phyloP scores from a whole-genome alignment of 352 stramenopile species.

The Globisporangium polare region DNA sequence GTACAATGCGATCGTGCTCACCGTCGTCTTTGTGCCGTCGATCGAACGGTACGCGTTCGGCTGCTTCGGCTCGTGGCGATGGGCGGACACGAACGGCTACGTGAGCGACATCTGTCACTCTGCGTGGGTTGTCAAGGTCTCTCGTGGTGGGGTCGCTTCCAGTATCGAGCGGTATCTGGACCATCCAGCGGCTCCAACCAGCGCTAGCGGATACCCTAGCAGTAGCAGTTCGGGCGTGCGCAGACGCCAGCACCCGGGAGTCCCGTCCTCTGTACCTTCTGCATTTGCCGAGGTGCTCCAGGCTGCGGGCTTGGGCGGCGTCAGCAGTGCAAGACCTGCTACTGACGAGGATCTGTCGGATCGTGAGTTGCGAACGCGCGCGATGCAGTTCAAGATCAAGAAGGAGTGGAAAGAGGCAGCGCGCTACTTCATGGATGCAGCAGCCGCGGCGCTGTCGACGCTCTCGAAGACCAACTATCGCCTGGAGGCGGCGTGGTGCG shows the following conservation, averaged over 20 bases:
- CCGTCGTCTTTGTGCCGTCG: conserved; percentile 55
- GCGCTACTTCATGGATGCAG: conserved; percentile 47
- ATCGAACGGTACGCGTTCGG: conserved; percentile 66
- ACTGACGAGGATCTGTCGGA: conserved; percentile 31
- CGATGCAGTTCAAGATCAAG: conserved; percentile 65
- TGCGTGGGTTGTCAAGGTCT: conserved; percentile 43
- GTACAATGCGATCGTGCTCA: conserved; percentile 61
- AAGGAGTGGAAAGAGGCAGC: conserved; percentile 65
- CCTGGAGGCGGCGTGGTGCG: conserved; percentile 63
- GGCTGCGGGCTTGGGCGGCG: conserved; percentile 1
- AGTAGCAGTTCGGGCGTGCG: background rate
- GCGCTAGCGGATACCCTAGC: background rate
- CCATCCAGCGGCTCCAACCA: conserved; percentile 1
- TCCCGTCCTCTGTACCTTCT: background rate
- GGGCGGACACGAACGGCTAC: conserved; percentile 49
- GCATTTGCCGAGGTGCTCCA: conserved; percentile 13
- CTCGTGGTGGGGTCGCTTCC: conserved; percentile 43
- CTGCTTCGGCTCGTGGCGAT: conserved; percentile 64
- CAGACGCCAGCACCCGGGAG: background rate
- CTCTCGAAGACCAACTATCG: conserved; percentile 49
- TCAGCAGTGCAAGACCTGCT: conserved; percentile 7
- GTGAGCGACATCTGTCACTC: conserved; percentile 45
- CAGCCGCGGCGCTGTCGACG: conserved; percentile 27
- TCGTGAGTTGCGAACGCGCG: conserved; percentile 48
- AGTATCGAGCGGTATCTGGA: conserved; percentile 48